Conservation (phyloP, 163 green algal genomes). For the Trebouxia gelatinosa region DNA sequence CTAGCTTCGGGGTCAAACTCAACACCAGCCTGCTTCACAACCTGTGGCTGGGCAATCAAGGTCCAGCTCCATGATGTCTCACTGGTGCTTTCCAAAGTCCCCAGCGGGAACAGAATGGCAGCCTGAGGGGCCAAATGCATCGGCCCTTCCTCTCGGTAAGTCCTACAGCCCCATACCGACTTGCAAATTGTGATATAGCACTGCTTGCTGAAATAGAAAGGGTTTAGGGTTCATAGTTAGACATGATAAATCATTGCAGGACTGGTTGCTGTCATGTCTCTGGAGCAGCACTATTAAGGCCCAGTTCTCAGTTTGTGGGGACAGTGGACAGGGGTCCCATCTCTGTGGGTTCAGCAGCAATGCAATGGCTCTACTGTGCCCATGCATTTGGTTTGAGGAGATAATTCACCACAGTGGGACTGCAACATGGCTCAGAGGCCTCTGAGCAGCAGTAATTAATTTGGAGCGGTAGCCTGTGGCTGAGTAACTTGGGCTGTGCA, state of each 20-base stretch:
- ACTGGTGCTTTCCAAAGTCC: conserved; percentile 36
- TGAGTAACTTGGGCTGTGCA: too few relatives aligned
- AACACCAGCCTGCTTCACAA: conserved; percentile 36
- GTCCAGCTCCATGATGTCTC: conserved; percentile 35
- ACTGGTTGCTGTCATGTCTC: background rate
- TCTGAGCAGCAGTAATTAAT: too few relatives aligned
- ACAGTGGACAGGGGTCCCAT: too few relatives aligned
- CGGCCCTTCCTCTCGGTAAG: background rate
- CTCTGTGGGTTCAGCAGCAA: too few relatives aligned
- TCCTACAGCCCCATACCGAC: background rate
- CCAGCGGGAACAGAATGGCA: conserved; percentile 24
- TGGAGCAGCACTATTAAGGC: background rate
- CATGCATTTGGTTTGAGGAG: too few relatives aligned
- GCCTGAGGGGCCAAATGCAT: background rate
- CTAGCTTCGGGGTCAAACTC: conserved; percentile 29
- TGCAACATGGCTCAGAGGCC: too few relatives aligned
- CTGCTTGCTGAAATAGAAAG: background rate
- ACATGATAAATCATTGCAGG: background rate
- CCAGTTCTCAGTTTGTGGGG: too few relatives aligned
- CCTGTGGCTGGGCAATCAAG: background rate
- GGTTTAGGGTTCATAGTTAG: background rate
- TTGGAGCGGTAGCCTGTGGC: too few relatives aligned
- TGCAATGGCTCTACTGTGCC: too few relatives aligned
- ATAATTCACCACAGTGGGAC: too few relatives aligned
- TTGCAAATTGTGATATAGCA: background rate